Percentiles rank a stretch among this genome's conserved stretches.
Conservation (phyloP, 257 asterid species). For the Phtheirospermum japonicum region DNA sequence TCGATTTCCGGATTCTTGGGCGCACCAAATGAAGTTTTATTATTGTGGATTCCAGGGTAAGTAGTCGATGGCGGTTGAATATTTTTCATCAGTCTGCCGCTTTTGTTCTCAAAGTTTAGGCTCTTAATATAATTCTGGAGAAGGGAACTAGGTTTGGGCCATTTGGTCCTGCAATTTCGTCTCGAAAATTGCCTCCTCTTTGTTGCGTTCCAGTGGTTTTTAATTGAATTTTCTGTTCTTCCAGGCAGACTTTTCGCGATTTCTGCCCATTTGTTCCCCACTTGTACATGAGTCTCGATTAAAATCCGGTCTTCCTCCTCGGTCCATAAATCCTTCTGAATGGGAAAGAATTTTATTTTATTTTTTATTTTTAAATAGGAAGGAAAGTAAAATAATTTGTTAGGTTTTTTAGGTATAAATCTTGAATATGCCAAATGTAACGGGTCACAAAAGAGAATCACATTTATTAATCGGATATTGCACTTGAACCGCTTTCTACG, state of each 20-base stretch:
- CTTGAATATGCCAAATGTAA: too few relatives aligned
- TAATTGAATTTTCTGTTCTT: slow-evolving; percentile 83
- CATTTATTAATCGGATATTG: too few relatives aligned
- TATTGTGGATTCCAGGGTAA: slow-evolving; percentile 8
- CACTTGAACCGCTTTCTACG: too few relatives aligned
- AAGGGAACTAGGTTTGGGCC: slow-evolving; percentile 73
- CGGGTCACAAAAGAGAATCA: too few relatives aligned
- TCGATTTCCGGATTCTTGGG: slow-evolving; percentile 15
- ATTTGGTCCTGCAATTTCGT: slow-evolving; percentile 74
- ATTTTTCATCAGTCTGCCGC: too few relatives aligned
- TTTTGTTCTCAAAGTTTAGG: slow-evolving; percentile 47
- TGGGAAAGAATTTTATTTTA: neutral
- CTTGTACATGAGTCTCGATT: slow-evolving; percentile 61
- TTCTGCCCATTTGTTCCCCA: slow-evolving; percentile 98
- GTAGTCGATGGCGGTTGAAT: neutral
- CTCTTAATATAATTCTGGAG: slow-evolving; percentile 83
- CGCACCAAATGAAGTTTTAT: slow-evolving; percentile 8
- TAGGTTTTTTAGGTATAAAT: too few relatives aligned
- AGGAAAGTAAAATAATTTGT: neutral
- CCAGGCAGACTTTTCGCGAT: slow-evolving; percentile 81
- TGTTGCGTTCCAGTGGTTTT: slow-evolving; percentile 95
- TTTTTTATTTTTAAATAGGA: too few relatives aligned
- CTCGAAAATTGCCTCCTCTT: slow-evolving; percentile 73
- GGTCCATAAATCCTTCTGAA: slow-evolving; percentile 88
- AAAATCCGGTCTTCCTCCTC: slow-evolving; percentile 80